phyloP scores from a whole-genome alignment of 495 filamentous ascomycete species.

The Penicillium chermesinum region DNA sequence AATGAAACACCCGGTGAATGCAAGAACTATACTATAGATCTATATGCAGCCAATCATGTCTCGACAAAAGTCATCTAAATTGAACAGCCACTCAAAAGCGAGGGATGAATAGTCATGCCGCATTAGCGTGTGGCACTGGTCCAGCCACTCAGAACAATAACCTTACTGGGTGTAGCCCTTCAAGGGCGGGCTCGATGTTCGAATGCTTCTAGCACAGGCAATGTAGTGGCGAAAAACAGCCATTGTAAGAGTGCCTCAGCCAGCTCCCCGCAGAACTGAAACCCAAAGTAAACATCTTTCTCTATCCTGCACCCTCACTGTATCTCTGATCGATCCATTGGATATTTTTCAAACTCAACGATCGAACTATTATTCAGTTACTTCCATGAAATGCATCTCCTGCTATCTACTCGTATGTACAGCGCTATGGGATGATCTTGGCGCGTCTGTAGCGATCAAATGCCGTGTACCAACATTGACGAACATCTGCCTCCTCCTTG shows the following conservation, averaged over 20 bases:
- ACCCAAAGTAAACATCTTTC: no score
- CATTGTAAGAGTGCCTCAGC: no score
- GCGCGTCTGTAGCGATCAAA: slow-evolving; percentile 8
- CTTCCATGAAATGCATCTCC: no score
- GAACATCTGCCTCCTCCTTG: neutral
- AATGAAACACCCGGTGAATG: slow-evolving; percentile 23
- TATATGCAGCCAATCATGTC: neutral
- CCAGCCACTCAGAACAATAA: neutral
- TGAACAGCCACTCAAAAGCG: neutral
- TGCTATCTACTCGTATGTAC: no score
- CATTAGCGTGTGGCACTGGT: neutral
- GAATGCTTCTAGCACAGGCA: no score
- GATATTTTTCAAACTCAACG: no score
- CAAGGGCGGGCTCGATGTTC: slow-evolving; percentile 4
- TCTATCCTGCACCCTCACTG: no score
- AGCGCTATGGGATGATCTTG: neutral
- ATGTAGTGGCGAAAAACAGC: no score
- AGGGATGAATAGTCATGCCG: no score
- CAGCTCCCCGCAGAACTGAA: no score
- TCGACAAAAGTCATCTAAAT: neutral
- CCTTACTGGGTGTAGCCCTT: slow-evolving; percentile 2
- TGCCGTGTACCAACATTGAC: slow-evolving; percentile 7
- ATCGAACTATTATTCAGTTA: no score
- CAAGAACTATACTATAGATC: neutral
- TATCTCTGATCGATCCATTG: no score